Evolutionary conservation across 106 monocot genomes (phyloP), one percentile per base, ranked within the genome.

Genomic region (Hemerocallis citrina): DNA sequence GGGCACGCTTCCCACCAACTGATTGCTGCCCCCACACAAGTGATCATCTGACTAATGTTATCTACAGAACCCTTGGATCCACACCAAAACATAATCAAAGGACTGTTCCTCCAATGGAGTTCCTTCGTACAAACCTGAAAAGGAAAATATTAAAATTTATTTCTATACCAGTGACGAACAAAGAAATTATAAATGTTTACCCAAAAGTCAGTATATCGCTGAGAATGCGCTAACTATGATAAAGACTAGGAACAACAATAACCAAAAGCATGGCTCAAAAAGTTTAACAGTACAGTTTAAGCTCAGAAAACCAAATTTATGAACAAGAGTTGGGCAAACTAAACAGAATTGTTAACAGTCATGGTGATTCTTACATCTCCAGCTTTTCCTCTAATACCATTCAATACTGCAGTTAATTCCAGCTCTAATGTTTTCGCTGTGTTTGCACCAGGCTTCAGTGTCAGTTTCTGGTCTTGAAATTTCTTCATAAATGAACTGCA

Each of bases 31-130:
- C 96, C 96, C 14, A 98, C 91, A 75, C 88, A 88, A 27, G 91
- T 79, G 79, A 98, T 77, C 96, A 98, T 98, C 73, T 98, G 91
- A 69, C 96, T 88, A 6, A 98, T 98, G 65, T 98, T 98, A 36
- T 82, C 79, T 41, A 75, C 60, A 69, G 96, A 98, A 73, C 96
- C 96, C 71, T 98, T 98, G 27, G 96, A 98, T 70, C 96, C 96
- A 74, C 96, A 98, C 36, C 88, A 87, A 56, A 88, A 91, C 96
- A 98, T 98, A 44, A 98, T 98, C 55, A 98, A 80, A 38, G 91
- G 91, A 61, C 96, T 98, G 69, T 98, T 98, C 58, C 96, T 76
- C 96, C 96, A 98, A 59, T 87, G 88, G 27, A 98, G 87, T 49
- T 77, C 77, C 42, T 68, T 51, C 96, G 79, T 84, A 61, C 96